A percentile compares a stretch with the other conserved stretches of the same genome.
These are phyloP conservation scores for Cryphonectria naterciae DNA, from an alignment of 2,329 filamentous ascomycete genomes.

Conservation along the genomic window DNA sequence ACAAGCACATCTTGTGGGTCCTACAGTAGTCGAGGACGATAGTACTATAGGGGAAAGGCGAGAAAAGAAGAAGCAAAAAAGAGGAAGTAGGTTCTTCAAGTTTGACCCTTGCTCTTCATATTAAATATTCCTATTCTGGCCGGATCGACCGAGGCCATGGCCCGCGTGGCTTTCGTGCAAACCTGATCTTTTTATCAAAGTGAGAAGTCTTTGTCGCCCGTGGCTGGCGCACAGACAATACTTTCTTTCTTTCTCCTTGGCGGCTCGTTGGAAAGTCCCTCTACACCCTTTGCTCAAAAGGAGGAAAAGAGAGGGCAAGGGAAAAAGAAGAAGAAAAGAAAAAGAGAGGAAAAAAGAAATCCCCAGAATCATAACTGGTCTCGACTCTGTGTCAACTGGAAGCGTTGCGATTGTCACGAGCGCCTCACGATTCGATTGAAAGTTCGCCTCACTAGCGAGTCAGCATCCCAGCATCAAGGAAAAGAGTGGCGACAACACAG, in stretches of 20 bases:
- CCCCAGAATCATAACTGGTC: background rate
- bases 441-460: conserved; percentile 7
- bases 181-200: background rate
- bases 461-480: conserved; percentile 3
- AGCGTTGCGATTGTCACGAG: background rate
- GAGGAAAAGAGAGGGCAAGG: background rate
- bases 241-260: background rate
- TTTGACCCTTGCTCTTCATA: background rate
- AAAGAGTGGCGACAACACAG: background rate
- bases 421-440: background rate
- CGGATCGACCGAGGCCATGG: background rate
- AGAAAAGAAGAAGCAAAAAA: no score
- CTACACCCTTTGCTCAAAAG: background rate
- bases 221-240: background rate
- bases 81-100: background rate
- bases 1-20: background rate
- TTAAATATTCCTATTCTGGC: background rate
- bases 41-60: background rate
- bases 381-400: background rate
- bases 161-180: background rate
- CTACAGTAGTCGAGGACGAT: background rate
- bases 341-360: background rate
- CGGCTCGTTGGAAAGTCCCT: background rate
- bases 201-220: background rate
- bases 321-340: background rate